Evolutionary conservation across 495 filamentous ascomycete genomes (phyloP).

Genomic region (Podospora pseudocomata): DNA sequence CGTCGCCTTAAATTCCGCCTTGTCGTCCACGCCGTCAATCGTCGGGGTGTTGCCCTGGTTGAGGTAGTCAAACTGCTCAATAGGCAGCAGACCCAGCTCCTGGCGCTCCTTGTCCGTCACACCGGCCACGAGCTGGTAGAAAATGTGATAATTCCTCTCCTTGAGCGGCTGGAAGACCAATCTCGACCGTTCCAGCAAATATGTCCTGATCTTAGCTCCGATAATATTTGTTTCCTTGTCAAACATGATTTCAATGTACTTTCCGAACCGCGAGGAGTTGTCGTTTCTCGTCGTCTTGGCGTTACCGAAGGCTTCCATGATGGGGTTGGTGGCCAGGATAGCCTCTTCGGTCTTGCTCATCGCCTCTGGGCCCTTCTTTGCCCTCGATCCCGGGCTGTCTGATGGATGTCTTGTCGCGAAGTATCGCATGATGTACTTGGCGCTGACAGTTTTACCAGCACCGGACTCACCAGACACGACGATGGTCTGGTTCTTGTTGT

Average conservation of each 20-base stretch:
- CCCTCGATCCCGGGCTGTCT: constrained; percentile 75
- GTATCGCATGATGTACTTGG: constrained; percentile 99
- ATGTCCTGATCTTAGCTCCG: constrained; percentile 93
- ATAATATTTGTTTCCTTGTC: constrained; percentile 94
- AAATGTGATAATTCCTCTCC: constrained; percentile 98
- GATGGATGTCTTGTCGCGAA: constrained; percentile 97
- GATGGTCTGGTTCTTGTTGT: constrained; percentile 94
- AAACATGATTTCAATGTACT: constrained; percentile 99
- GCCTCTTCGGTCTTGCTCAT: constrained; percentile 99
- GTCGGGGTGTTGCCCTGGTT: constrained; percentile 90
- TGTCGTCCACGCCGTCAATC: constrained; percentile 96
- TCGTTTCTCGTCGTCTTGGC: constrained; percentile 98
- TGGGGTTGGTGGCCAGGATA: constrained; percentile 96
- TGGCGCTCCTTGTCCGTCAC: constrained; percentile 80
- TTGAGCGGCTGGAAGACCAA: constrained; percentile 98
- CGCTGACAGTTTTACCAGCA: constrained; percentile 97
- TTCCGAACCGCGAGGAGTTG: constrained; percentile 97
- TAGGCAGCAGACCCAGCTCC: constrained; percentile 68
- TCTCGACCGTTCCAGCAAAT: constrained; percentile 90
- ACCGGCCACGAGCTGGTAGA: constrained; percentile 96
- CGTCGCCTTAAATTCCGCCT: constrained; percentile 85
- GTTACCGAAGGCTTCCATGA: constrained; percentile 99
- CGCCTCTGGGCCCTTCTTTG: constrained; percentile 72
- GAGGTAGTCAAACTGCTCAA: constrained; percentile 91
- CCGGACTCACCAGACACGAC: constrained; percentile 98